Percentiles rank a stretch among this genome's conserved stretches.
phyloP scores from a whole-genome alignment of 176 grass and related monocot species.

The Raddia guianensis region DNA sequence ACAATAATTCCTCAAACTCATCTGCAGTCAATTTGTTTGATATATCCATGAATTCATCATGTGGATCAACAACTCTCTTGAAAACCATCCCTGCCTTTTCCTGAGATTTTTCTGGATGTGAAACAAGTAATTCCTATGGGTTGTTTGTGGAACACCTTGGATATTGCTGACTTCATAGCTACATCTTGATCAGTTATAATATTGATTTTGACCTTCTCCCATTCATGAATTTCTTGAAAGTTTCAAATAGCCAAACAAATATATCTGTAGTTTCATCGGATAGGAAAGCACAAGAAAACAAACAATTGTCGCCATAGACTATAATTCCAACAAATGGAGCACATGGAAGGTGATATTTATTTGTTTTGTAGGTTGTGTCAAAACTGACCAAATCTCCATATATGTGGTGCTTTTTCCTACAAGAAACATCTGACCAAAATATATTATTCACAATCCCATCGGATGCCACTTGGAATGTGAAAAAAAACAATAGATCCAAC shows the following conservation, averaged over 20 bases:
- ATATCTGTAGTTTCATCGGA: not conserved
- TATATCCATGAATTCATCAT: too few species aligned
- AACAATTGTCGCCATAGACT: not conserved
- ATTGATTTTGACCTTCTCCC: not conserved
- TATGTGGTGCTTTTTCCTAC: not conserved
- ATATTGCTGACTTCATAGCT: too few species aligned
- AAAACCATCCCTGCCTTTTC: too few species aligned
- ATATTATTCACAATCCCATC: not conserved
- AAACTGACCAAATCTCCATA: not conserved
- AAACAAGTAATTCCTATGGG: too few species aligned
- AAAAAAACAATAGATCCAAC: not conserved
- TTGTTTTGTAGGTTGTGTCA: not conserved
- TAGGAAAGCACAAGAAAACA: not conserved
- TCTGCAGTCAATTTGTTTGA: too few species aligned
- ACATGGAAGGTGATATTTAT: not conserved
- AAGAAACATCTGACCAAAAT: not conserved
- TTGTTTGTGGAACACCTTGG: too few species aligned
- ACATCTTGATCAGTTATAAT: not conserved
- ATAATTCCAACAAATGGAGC: not conserved
- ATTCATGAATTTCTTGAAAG: not conserved
- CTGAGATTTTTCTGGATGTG: too few species aligned
- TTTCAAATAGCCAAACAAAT: not conserved
- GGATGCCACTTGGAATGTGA: not conserved
- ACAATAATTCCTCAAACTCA: too few species aligned
- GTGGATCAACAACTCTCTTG: too few species aligned